Conservation (phyloP, 257 asterid genomes). For the Thymus quinquecostatus region DNA sequence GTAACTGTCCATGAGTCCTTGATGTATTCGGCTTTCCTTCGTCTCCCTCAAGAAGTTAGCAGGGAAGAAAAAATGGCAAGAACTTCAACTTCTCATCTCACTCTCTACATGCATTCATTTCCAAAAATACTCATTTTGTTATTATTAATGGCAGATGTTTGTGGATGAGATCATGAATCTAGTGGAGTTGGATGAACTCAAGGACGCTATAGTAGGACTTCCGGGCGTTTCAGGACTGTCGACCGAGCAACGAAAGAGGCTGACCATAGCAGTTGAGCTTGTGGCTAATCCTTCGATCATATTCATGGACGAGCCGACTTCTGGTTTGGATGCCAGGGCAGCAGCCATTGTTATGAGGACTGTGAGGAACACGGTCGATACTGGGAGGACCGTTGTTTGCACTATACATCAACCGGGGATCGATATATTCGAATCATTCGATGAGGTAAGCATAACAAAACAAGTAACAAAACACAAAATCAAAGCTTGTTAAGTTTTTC, state of each 20-base stretch:
- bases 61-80: slow-evolving; percentile 54
- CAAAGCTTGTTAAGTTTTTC: not conserved
- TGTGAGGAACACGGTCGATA: slow-evolving; percentile 73
- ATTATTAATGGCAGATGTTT: slow-evolving; percentile 43
- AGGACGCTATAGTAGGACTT: slow-evolving; percentile 63
- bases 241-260: slow-evolving; percentile 67
- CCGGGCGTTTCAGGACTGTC: slow-evolving; percentile 67
- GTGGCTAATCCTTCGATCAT: slow-evolving; percentile 75
- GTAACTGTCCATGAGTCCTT: slow-evolving; percentile 65
- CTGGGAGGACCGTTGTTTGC: slow-evolving; percentile 78
- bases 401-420: slow-evolving; percentile 79
- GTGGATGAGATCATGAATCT: slow-evolving; percentile 64
- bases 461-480: not conserved
- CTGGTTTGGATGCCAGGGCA: slow-evolving; percentile 79
- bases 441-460: slow-evolving; percentile 51
- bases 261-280: slow-evolving; percentile 73
- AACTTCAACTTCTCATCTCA: too few species aligned
- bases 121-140: not conserved
- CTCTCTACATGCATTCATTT: not conserved
- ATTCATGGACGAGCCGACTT: slow-evolving; percentile 78
- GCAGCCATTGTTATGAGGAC: slow-evolving; percentile 80
- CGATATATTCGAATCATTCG: slow-evolving; percentile 70
- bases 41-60: slow-evolving; percentile 57
- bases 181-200: slow-evolving; percentile 59
- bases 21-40: slow-evolving; percentile 62